These are phyloP conservation scores for Diaporthe australafricana DNA, from an alignment of 2,329 filamentous ascomycete genomes.

Conservation along the genomic window DNA sequence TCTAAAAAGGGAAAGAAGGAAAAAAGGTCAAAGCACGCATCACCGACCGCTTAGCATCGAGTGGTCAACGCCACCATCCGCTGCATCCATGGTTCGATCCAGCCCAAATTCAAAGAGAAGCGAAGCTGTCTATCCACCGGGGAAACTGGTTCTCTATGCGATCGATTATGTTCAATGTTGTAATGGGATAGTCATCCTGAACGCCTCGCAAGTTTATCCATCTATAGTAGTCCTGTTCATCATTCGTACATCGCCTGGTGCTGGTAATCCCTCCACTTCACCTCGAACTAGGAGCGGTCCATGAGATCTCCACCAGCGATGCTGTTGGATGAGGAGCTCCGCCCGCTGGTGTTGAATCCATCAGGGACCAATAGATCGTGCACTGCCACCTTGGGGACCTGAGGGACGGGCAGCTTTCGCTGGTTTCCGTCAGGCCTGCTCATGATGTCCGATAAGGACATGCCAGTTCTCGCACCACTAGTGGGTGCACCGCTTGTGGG, in stretches of 20 bases:
- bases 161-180: constrained; percentile 31
- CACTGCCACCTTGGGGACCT: constrained; percentile 89
- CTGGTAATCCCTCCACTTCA: constrained; percentile 8
- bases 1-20: constrained; percentile 16
- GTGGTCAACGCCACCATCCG: not conserved
- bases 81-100: constrained; percentile 3
- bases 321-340: constrained; percentile 82
- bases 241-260: constrained; percentile 35
- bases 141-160: constrained; percentile 30
- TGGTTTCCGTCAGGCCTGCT: constrained; percentile 87
- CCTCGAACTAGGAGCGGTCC: constrained; percentile 54
- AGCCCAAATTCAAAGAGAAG: constrained; percentile 18
- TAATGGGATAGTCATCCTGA: constrained; percentile 34
- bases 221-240: constrained; percentile 38
- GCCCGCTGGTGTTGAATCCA: constrained; percentile 77
- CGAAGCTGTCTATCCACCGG: constrained; percentile 27
- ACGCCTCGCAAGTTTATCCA: constrained; percentile 38
- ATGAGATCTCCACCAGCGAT: constrained; percentile 78
- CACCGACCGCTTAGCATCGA: not conserved
- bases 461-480: constrained; percentile 68
- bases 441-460: constrained; percentile 93
- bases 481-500: constrained; percentile 41
- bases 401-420: constrained; percentile 90
- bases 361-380: constrained; percentile 82
- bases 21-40: constrained; percentile 2